Evolutionary conservation across 352 stramenopile genomes (phyloP).

Genomic region (Phytophthora chlamydospora): DNA sequence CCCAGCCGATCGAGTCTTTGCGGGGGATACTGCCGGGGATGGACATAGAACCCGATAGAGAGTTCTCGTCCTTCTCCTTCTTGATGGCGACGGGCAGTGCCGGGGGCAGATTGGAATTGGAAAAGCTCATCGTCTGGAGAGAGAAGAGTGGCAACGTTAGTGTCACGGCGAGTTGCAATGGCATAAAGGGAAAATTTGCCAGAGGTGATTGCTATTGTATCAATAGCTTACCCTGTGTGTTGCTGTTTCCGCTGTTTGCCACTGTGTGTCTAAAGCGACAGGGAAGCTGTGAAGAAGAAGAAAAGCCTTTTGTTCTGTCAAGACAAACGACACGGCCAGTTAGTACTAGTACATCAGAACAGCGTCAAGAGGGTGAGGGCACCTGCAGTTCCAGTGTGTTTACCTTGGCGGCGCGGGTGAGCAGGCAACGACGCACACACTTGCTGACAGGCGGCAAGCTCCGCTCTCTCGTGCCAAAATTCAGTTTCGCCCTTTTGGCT

Average conservation of each 20-base stretch:
- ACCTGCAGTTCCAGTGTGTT: background rate
- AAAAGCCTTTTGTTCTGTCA: conserved; percentile 4
- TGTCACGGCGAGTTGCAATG: background rate
- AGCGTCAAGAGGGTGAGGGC: background rate
- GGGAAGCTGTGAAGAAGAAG: conserved; percentile 13
- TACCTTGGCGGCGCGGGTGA: background rate
- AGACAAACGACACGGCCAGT: background rate
- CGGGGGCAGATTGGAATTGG: conserved; percentile 63
- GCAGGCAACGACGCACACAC: conserved; percentile 9
- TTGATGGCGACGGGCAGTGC: conserved; percentile 78
- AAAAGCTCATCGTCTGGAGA: conserved; percentile 41
- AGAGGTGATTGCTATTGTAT: conserved; percentile 2
- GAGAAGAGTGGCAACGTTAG: background rate
- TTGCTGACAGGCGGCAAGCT: conserved; percentile 3
- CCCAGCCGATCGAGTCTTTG: conserved; percentile 87
- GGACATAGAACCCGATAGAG: conserved; percentile 37
- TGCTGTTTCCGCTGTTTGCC: background rate
- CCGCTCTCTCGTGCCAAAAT: conserved; percentile 32
- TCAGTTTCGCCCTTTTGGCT: conserved; percentile 35
- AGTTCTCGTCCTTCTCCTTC: conserved; percentile 52
- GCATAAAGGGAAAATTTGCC: conserved; percentile 1
- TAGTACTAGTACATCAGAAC: background rate
- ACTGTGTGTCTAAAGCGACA: conserved; percentile 34
- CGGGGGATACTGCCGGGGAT: conserved; percentile 51
- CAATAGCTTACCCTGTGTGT: conserved; percentile 7